Percentiles rank a stretch among this genome's conserved stretches.
Conservation (phyloP, 345 rosid genomes). For the Boechera retrofracta region DNA sequence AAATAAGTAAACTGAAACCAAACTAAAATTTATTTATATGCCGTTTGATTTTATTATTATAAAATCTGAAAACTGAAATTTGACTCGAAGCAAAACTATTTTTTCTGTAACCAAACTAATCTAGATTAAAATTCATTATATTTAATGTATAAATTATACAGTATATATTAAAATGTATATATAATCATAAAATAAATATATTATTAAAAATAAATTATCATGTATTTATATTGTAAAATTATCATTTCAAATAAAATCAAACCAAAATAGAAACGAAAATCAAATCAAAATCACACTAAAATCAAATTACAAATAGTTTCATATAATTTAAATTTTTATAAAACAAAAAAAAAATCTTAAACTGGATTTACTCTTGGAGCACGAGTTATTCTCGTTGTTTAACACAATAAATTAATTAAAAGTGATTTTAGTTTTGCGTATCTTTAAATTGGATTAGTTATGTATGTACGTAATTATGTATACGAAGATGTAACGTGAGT, state of each 20-base stretch:
- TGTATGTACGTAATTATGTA: neutral
- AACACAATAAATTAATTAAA: neutral
- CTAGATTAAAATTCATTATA: too few species aligned
- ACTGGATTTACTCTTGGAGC: neutral
- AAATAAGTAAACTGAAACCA: neutral
- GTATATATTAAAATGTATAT: too few species aligned
- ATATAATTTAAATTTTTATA: too few species aligned
- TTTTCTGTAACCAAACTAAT: too few species aligned
- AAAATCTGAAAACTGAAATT: neutral
- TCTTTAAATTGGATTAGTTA: conserved; percentile 1
- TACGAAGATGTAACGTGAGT: conserved; percentile 29
- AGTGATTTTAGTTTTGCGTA: neutral
- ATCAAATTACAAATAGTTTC: too few species aligned
- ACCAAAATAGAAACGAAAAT: too few species aligned
- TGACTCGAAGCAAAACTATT: neutral
- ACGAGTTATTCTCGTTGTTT: neutral
- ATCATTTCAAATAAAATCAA: too few species aligned
- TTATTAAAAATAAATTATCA: too few species aligned
- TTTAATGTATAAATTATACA: too few species aligned
- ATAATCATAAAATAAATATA: too few species aligned
- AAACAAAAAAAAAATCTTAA: neutral
- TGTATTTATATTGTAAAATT: too few species aligned
- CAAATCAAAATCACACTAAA: too few species aligned
- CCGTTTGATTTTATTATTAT: neutral
- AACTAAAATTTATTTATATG: neutral